These are phyloP conservation scores for Trichoderma semiorbis DNA, from an alignment of 2,329 filamentous ascomycete species.

Conservation along the genomic window DNA sequence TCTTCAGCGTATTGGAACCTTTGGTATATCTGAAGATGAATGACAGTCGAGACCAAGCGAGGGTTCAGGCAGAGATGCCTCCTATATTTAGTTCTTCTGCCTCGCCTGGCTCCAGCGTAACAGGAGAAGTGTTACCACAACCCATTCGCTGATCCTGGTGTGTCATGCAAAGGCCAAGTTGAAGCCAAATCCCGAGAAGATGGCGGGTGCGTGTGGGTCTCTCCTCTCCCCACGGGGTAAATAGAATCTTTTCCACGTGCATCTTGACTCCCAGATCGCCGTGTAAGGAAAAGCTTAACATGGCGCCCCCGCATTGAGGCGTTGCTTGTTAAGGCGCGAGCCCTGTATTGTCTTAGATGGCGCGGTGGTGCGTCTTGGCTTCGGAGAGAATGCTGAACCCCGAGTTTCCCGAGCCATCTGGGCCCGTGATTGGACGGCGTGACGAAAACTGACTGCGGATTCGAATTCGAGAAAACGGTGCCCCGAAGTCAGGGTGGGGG, in stretches of 20 bases:
- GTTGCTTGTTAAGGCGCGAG: neutral
- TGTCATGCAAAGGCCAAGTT: neutral
- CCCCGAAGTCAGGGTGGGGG: neutral
- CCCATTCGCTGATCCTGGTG: neutral
- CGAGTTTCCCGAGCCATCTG: neutral
- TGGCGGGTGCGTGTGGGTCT: neutral
- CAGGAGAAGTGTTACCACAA: neutral
- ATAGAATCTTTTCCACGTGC: neutral
- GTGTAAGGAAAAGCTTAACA: neutral
- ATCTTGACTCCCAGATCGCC: neutral
- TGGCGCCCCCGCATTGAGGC: neutral
- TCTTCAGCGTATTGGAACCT: neutral
- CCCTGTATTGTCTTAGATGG: neutral
- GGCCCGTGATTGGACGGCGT: neutral
- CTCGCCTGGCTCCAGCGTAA: neutral
- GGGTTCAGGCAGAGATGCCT: neutral
- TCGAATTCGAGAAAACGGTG: neutral
- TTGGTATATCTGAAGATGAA: neutral
- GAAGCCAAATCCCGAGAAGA: neutral
- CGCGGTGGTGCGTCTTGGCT: neutral
- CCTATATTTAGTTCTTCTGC: neutral
- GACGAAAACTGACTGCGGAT: neutral
- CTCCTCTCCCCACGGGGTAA: neutral
- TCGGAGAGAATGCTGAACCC: neutral
- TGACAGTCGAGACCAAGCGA: neutral